These are phyloP conservation scores for Pseudisothecium myosuroides DNA, from an alignment of 225 moss, liverwort and hornwort species.

Conservation along the genomic window DNA sequence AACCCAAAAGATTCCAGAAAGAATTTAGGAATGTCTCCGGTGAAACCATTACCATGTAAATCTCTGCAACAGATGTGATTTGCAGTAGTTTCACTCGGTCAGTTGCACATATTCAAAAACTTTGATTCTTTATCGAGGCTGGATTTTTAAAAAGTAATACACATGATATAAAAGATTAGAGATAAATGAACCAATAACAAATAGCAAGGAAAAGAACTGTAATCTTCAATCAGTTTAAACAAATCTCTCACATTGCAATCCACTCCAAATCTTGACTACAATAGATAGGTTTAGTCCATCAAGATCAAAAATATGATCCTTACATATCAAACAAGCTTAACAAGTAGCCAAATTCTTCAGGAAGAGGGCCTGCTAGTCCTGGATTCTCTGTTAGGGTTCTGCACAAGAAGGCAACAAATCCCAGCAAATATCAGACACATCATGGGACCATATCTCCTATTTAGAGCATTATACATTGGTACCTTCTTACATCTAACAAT, in stretches of 20 bases:
- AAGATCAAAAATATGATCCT: background rate
- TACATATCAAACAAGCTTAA: conserved; percentile 32
- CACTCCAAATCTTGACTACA: background rate
- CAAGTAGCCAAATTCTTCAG: conserved; percentile 11
- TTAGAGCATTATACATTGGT: background rate
- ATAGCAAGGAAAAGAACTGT: background rate
- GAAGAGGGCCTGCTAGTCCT: conserved; percentile 11
- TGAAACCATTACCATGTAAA: conserved; percentile 27
- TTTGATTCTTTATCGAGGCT: background rate
- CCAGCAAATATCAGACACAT: background rate
- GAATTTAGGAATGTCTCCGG: conserved; percentile 19
- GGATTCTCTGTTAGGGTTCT: conserved; percentile 18
- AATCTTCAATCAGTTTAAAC: background rate
- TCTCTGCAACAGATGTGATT: conserved; percentile 1
- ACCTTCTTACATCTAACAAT: background rate
- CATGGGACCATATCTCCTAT: background rate
- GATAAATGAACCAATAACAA: background rate
- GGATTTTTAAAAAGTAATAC: background rate
- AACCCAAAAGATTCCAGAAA: conserved; percentile 11
- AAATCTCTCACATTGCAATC: background rate
- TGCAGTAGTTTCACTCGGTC: background rate
- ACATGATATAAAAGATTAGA: background rate
- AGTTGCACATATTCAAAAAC: background rate
- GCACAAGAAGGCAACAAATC: background rate
- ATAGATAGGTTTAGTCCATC: background rate